A percentile compares a stretch with the other conserved stretches of the same genome.
Evolutionary conservation across 2,329 filamentous ascomycete genomes (phyloP).

Genomic region (Chalaropsis ovoidea): DNA sequence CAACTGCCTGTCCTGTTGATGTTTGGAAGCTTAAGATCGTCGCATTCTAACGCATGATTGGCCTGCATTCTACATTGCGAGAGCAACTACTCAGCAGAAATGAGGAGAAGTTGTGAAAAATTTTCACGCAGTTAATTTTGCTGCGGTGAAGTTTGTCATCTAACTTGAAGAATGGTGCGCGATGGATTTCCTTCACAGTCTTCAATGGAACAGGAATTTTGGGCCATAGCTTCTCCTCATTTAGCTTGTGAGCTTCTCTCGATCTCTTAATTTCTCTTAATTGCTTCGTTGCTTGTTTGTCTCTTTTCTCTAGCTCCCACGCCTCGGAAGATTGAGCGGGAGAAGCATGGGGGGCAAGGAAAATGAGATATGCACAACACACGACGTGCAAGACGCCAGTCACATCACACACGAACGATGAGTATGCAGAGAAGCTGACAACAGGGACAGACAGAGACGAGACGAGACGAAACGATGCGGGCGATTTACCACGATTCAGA

Average conservation of each 20-base stretch:
- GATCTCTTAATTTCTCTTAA: not conserved
- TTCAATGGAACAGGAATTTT: not conserved
- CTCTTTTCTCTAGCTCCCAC: not conserved
- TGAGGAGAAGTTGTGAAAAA: not conserved
- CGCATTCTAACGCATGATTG: too few species aligned
- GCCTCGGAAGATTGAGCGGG: not conserved
- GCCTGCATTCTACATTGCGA: not conserved
- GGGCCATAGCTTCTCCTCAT: constrained; percentile 1
- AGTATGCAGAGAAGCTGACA: too few species aligned
- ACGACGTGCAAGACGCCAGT: not conserved
- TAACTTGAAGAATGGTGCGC: not conserved
- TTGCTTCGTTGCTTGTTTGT: not conserved
- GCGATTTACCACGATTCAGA: not conserved
- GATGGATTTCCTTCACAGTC: not conserved
- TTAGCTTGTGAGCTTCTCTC: not conserved
- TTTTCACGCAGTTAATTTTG: not conserved
- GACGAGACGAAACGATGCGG: not conserved
- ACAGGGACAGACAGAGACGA: too few species aligned
- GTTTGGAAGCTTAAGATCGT: too few species aligned
- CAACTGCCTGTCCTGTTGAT: not conserved
- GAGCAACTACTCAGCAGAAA: not conserved
- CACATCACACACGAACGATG: too few species aligned
- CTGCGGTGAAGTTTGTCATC: not conserved
- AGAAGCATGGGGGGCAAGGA: not conserved
- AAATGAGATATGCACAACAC: not conserved